phyloP scores from a whole-genome alignment of 208 protist genomes.

The Crithidia expoeki region DNA sequence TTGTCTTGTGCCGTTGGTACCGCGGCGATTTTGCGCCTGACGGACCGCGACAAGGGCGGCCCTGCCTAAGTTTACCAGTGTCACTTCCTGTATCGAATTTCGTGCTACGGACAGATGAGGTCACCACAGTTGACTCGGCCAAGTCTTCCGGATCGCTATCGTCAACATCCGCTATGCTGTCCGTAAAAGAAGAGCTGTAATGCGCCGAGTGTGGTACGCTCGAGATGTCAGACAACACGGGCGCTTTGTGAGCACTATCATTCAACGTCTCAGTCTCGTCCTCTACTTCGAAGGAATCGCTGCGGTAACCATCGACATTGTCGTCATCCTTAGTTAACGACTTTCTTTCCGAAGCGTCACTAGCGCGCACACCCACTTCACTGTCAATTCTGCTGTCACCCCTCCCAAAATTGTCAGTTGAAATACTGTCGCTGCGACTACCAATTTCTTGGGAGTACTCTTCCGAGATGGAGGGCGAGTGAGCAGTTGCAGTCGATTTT shows the following conservation, averaged over 20 bases:
- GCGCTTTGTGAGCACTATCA: neutral
- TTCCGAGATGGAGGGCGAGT: neutral
- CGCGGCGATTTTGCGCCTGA: neutral
- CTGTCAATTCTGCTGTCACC: neutral
- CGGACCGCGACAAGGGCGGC: neutral
- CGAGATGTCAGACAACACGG: slow-evolving; percentile 2
- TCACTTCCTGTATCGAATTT: neutral
- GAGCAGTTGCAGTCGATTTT: neutral
- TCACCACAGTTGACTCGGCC: neutral
- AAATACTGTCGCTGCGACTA: neutral
- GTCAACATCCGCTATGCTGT: neutral
- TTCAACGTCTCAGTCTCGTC: neutral
- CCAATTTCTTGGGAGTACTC: neutral
- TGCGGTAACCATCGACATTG: slow-evolving; percentile 1
- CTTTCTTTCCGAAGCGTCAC: neutral
- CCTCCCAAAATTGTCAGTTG: neutral
- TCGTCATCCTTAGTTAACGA: slow-evolving; percentile 1
- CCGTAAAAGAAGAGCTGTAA: neutral
- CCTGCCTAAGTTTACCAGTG: neutral
- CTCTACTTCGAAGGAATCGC: slow-evolving; percentile 14
- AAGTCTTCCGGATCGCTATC: neutral
- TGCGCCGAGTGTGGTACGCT: neutral
- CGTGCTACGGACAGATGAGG: neutral
- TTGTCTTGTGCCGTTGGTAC: neutral
- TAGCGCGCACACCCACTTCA: neutral